Evolutionary conservation across 768 basidiomycete genomes (phyloP).

Genomic region (Hemileccinum impolitum): DNA sequence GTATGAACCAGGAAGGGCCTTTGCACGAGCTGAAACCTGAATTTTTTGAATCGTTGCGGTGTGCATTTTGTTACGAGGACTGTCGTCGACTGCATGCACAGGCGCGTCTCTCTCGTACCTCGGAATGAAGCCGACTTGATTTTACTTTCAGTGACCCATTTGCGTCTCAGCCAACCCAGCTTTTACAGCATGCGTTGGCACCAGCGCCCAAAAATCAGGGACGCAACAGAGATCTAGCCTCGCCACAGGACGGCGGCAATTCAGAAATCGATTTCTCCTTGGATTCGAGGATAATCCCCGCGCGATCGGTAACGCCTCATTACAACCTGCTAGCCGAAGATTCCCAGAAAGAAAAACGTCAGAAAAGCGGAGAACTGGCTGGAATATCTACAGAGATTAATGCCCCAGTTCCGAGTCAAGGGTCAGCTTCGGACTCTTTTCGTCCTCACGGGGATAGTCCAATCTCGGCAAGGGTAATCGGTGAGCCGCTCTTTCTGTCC

Average conservation of each 20-base stretch:
- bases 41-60: too few species aligned
- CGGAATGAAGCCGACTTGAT: background rate
- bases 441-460: constrained; percentile 19
- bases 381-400: constrained; percentile 3
- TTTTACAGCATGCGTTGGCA: constrained; percentile 46
- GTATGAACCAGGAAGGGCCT: too few species aligned
- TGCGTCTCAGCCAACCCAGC: constrained; percentile 54
- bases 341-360: constrained; percentile 52
- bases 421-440: constrained; percentile 25
- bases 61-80: too few species aligned
- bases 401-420: constrained; percentile 17
- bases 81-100: constrained; percentile 34
- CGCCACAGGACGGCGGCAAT: constrained; percentile 22
- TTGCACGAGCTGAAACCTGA: too few species aligned
- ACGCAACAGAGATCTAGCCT: constrained; percentile 8
- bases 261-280: too few species aligned
- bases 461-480: constrained; percentile 29
- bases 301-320: constrained; percentile 36
- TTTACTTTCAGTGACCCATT: constrained; percentile 37
- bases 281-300: constrained; percentile 39
- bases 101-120: constrained; percentile 32
- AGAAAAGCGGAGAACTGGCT: constrained; percentile 16
- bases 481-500: constrained; percentile 28
- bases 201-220: constrained; percentile 16
- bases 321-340: constrained; percentile 49